Percentiles rank a stretch among this genome's conserved stretches.
Evolutionary conservation across 352 stramenopile genomes (phyloP).

Genomic region (Phytopythium helicoides): DNA sequence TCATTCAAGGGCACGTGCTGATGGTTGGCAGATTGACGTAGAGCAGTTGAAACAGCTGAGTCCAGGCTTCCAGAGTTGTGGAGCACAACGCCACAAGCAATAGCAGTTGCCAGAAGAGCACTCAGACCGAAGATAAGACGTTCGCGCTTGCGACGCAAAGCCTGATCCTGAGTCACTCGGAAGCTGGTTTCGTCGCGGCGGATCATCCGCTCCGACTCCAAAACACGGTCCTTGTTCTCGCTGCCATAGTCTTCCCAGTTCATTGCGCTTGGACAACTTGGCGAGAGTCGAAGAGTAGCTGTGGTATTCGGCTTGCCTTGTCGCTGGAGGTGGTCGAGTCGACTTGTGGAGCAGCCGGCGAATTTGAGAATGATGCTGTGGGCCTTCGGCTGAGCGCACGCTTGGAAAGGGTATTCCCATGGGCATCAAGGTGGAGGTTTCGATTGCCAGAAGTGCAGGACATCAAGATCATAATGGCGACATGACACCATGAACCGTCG

Average conservation of each 20-base stretch:
- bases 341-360: too few species aligned
- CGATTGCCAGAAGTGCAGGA: too few species aligned
- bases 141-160: conserved; percentile 10
- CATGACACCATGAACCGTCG: too few species aligned
- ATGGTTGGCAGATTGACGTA: not conserved
- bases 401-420: too few species aligned
- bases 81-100: conserved; percentile 10
- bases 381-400: too few species aligned
- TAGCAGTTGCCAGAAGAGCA: conserved; percentile 7
- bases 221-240: conserved; percentile 5
- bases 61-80: not conserved
- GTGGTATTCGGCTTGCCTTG: not conserved
- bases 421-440: too few species aligned
- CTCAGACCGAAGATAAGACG: conserved; percentile 10
- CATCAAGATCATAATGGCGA: too few species aligned
- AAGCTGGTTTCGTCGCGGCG: not conserved
- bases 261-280: conserved; percentile 5
- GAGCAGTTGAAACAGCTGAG: not conserved
- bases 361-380: too few species aligned
- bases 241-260: conserved; percentile 17
- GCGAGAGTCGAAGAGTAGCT: not conserved
- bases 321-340: too few species aligned
- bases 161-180: not conserved
- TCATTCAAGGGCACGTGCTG: too few species aligned
- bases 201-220: conserved; percentile 10